Conservation (phyloP, 2,329 filamentous ascomycete species). For the Penicillium oxalicum region DNA sequence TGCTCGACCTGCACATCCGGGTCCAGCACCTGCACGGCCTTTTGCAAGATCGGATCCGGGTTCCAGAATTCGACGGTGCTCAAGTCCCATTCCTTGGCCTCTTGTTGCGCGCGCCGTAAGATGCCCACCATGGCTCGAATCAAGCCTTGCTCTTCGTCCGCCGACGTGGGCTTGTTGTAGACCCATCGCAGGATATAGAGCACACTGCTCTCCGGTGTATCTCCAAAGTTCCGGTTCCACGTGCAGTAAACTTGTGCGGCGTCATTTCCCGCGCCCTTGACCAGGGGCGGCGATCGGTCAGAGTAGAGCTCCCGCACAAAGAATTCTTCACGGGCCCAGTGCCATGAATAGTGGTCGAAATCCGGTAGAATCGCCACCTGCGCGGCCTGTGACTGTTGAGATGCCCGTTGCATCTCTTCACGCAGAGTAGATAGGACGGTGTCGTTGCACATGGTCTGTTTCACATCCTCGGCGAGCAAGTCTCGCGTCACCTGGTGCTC, state of each 20-base stretch:
- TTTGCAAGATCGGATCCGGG: constrained; percentile 52
- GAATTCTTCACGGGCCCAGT: constrained; percentile 75
- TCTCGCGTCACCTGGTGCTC: constrained; percentile 19
- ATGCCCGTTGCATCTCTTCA: constrained; percentile 49
- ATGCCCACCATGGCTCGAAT: constrained; percentile 57
- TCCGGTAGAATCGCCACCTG: constrained; percentile 65
- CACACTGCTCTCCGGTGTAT: constrained; percentile 31
- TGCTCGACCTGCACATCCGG: constrained; percentile 37
- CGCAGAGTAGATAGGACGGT: constrained; percentile 64
- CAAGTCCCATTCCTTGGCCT: constrained; percentile 68
- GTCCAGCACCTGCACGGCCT: constrained; percentile 37
- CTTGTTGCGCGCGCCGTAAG: constrained; percentile 58
- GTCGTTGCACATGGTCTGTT: constrained; percentile 47
- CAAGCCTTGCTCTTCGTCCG: constrained; percentile 43
- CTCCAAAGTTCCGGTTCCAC: constrained; percentile 39
- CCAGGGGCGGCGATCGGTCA: constrained; percentile 43
- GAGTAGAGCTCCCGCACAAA: constrained; percentile 60
- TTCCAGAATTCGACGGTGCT: constrained; percentile 77
- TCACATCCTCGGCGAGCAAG: constrained; percentile 31
- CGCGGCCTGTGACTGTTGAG: constrained; percentile 36
- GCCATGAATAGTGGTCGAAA: constrained; percentile 64
- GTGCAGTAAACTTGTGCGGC: constrained; percentile 34
- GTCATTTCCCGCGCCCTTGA: constrained; percentile 65
- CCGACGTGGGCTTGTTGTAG: constrained; percentile 35
- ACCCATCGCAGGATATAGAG: constrained; percentile 41